Evolutionary conservation across 1,284 basidiomycete species (phyloP).

Genomic region (Fomes fomentarius): DNA sequence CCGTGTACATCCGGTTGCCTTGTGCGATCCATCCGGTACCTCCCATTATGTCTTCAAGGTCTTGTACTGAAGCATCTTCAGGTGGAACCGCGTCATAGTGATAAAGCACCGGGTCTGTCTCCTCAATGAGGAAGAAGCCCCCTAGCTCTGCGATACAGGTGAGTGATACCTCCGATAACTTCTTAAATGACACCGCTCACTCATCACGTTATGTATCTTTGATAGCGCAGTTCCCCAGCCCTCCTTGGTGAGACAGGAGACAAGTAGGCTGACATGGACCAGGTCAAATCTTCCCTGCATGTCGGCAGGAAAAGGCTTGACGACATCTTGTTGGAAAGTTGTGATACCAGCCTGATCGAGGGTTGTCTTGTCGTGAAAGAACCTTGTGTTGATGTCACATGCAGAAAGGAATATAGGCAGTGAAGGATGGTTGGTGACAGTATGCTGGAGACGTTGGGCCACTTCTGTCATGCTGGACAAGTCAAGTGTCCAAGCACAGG

Average conservation of each 20-base stretch:
- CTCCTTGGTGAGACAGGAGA: slow-evolving; percentile 5
- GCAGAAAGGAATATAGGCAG: slow-evolving; percentile 1
- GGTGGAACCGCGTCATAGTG: too few relatives aligned
- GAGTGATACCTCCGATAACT: too few relatives aligned
- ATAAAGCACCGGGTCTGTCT: too few relatives aligned
- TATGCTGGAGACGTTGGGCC: slow-evolving; percentile 12
- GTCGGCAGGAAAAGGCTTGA: slow-evolving; percentile 10
- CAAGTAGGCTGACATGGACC: slow-evolving; percentile 8
- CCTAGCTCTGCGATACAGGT: too few relatives aligned
- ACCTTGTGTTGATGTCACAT: slow-evolving; percentile 4
- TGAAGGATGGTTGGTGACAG: not conserved
- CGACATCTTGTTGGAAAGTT: slow-evolving; percentile 16
- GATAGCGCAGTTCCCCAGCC: slow-evolving; percentile 11
- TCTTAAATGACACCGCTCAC: too few relatives aligned
- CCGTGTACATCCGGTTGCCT: too few relatives aligned
- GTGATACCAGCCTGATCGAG: slow-evolving; percentile 5
- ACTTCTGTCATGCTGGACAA: slow-evolving; percentile 4
- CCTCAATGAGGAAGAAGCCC: too few relatives aligned
- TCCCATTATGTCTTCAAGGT: too few relatives aligned
- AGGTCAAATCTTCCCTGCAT: slow-evolving; percentile 12
- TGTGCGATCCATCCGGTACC: too few relatives aligned
- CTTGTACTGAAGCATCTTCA: too few relatives aligned
- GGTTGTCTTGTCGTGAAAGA: slow-evolving; percentile 1
- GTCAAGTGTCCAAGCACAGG: slow-evolving; percentile 14
- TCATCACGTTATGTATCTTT: too few relatives aligned